Evolutionary conservation across 495 filamentous ascomycete species (phyloP).

Genomic region (Penicillium chermesinum): DNA sequence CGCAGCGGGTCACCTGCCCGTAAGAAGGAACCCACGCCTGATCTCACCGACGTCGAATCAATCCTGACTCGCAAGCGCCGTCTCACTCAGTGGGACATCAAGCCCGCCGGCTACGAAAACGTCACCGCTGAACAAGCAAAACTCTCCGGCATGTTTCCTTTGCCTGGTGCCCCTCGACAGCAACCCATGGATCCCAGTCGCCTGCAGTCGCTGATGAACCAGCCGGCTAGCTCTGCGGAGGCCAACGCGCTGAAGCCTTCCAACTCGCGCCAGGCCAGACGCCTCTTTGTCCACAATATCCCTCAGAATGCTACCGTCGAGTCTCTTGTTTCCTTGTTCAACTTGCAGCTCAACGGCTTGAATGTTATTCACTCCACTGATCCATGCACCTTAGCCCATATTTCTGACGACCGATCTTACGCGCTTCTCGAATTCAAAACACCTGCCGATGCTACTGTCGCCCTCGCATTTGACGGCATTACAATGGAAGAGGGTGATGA

Average conservation of each 20-base stretch:
- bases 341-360: slow-evolving; percentile 87
- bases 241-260: slow-evolving; percentile 81
- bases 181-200: slow-evolving; percentile 95
- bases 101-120: slow-evolving; percentile 96
- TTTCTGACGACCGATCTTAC: slow-evolving; percentile 71
- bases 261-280: slow-evolving; percentile 88
- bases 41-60: slow-evolving; percentile 77
- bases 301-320: slow-evolving; percentile 66
- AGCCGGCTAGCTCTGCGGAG: slow-evolving; percentile 67
- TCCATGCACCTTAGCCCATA: slow-evolving; percentile 78
- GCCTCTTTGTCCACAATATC: slow-evolving; percentile 81
- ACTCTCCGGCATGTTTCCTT: slow-evolving; percentile 96
- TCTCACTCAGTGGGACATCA: slow-evolving; percentile 98
- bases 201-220: slow-evolving; percentile 92
- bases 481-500: slow-evolving; percentile 67
- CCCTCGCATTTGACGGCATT: slow-evolving; percentile 83
- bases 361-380: slow-evolving; percentile 83
- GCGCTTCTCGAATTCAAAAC: slow-evolving; percentile 90
- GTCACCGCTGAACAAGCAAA: slow-evolving; percentile 98
- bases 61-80: slow-evolving; percentile 80
- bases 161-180: slow-evolving; percentile 90
- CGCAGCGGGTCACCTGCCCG: slow-evolving; percentile 75
- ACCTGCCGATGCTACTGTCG: slow-evolving; percentile 82
- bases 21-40: slow-evolving; percentile 93
- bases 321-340: slow-evolving; percentile 77